Conservation (phyloP, 2,329 filamentous ascomycete genomes). For the Emericellopsis atlantica region DNA sequence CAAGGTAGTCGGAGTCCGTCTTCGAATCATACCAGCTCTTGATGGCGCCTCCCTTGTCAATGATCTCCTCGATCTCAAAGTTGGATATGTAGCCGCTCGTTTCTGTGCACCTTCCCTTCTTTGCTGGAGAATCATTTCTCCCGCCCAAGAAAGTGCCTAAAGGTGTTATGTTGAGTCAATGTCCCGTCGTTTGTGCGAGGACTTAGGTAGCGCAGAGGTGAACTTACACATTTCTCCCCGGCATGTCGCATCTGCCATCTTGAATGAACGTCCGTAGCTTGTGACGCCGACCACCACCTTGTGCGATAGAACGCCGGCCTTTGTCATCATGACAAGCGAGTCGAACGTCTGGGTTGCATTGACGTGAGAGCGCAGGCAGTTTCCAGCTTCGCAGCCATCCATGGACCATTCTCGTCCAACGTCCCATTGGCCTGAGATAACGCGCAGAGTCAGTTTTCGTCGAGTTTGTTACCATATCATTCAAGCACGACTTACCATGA, state of each 20-base stretch:
- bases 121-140: constrained; percentile 4
- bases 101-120: constrained; percentile 12
- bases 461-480: too few species aligned
- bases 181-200: too few species aligned
- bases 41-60: background rate
- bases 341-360: constrained; percentile 21
- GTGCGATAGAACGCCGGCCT: constrained; percentile 12
- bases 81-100: constrained; percentile 16
- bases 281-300: constrained; percentile 17
- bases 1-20: constrained; percentile 8
- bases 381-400: constrained; percentile 13
- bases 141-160: background rate
- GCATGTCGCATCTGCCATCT: constrained; percentile 16
- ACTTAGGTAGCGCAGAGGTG: constrained; percentile 3
- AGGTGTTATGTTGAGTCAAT: constrained; percentile 3
- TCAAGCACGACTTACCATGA: constrained; percentile 17
- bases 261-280: constrained; percentile 18
- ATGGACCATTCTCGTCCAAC: constrained; percentile 7
- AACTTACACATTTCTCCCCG: constrained; percentile 12
- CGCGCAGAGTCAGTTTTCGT: constrained; percentile 3
- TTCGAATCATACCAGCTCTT: background rate
- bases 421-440: constrained; percentile 9
- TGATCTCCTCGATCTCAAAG: constrained; percentile 16
- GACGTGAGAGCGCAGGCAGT: constrained; percentile 19
- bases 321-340: constrained; percentile 21